Evolutionary conservation across 1,284 basidiomycete genomes (phyloP).

Genomic region (Trichosporon coremiiforme): DNA sequence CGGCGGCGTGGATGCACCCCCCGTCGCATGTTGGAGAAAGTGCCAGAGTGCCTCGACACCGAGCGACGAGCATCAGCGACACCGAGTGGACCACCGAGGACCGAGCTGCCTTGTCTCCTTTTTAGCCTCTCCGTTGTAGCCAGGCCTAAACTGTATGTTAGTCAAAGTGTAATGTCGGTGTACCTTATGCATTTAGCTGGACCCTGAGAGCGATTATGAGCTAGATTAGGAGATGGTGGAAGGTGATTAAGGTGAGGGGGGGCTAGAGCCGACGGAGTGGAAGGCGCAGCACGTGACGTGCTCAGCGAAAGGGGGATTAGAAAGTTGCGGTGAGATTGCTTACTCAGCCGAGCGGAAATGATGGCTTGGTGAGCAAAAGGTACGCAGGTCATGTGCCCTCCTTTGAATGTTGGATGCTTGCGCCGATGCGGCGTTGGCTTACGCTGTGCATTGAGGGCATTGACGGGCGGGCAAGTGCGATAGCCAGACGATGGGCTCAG

Average conservation of each 20-base stretch:
- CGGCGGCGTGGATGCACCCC: too few relatives aligned
- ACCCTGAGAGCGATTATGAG: not conserved
- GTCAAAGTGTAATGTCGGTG: too few relatives aligned
- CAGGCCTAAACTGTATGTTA: not conserved
- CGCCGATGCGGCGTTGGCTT: not conserved
- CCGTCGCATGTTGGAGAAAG: not conserved
- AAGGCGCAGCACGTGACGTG: too few relatives aligned
- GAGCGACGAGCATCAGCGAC: too few relatives aligned
- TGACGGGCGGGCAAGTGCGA: not conserved
- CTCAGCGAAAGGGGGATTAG: not conserved
- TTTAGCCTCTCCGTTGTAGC: too few relatives aligned
- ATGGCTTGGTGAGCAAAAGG: too few relatives aligned
- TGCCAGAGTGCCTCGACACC: not conserved
- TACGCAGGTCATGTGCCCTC: not conserved
- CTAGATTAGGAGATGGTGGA: not conserved
- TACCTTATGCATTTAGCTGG: not conserved
- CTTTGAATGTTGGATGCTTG: too few relatives aligned
- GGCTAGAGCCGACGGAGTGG: too few relatives aligned
- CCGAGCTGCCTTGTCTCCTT: not conserved
- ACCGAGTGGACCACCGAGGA: not conserved
- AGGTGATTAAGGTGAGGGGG: too few relatives aligned
- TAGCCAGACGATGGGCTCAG: too few relatives aligned
- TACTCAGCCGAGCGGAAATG: not conserved
- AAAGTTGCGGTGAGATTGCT: not conserved
- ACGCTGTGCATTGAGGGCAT: too few relatives aligned